Conservation (phyloP, 1,139 yeast species). For the Lodderomyces elongisporus region DNA sequence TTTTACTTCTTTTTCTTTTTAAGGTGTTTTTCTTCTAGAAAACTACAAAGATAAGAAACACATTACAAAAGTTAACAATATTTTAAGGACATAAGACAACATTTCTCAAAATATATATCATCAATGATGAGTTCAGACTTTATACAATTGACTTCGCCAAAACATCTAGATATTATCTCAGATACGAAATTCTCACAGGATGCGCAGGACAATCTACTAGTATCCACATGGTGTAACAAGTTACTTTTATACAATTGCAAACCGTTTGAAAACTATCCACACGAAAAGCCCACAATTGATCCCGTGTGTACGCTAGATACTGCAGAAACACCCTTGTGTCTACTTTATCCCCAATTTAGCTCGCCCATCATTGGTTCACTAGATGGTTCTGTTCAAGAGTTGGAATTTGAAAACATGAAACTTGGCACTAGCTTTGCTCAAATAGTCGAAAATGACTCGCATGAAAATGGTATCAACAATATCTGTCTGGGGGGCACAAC, state of each 20-base stretch:
- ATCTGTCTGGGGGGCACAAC: constrained; percentile 26
- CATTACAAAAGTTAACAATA: no score
- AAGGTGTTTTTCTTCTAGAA: no score
- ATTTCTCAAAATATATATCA: no score
- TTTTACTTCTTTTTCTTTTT: no score
- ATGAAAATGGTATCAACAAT: constrained; percentile 25
- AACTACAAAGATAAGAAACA: no score
- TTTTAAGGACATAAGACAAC: no score
- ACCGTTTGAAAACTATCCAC: constrained; percentile 7
- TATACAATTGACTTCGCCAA: constrained; percentile 17
- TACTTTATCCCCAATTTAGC: constrained; percentile 11
- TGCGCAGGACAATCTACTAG: constrained; percentile 26
- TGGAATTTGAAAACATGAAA: constrained; percentile 41
- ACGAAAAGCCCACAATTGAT: constrained; percentile 9
- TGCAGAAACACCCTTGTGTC: constrained; percentile 11
- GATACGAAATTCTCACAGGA: constrained; percentile 28
- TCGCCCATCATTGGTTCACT: constrained; percentile 32
- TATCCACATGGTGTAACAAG: constrained; percentile 39
- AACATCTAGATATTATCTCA: constrained; percentile 25
- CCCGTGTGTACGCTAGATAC: constrained; percentile 7
- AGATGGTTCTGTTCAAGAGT: constrained; percentile 36
- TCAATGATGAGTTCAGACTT: constrained; percentile 10
- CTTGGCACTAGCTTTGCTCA: constrained; percentile 15
- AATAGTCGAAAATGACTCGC: constrained; percentile 13
- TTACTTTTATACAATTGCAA: constrained; percentile 32